Evolutionary conservation across 1,284 basidiomycete species (phyloP).

Genomic region (Leccinum huronense): DNA sequence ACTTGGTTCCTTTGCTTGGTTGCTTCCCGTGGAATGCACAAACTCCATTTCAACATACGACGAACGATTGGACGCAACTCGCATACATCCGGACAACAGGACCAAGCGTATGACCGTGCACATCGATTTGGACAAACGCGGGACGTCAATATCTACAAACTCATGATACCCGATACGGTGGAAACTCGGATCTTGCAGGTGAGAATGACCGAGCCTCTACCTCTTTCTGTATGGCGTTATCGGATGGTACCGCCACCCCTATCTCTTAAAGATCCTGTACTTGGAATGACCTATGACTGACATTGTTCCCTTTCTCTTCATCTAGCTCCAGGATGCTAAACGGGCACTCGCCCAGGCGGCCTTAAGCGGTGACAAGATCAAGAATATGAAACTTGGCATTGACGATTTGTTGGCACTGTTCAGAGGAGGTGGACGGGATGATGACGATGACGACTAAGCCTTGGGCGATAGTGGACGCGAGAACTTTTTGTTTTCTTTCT

Average conservation of each 20-base stretch:
- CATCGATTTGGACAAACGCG: slow-evolving; percentile 87
- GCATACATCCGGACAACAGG: slow-evolving; percentile 40
- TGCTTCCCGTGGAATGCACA: background rate
- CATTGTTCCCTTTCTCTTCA: background rate
- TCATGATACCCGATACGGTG: slow-evolving; percentile 85
- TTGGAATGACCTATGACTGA: slow-evolving; percentile 5
- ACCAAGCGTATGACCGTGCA: slow-evolving; percentile 93
- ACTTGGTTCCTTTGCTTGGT: background rate
- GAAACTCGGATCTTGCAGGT: slow-evolving; percentile 85
- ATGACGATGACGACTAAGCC: slow-evolving; percentile 48
- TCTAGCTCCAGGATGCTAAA: slow-evolving; percentile 82
- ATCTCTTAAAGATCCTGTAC: background rate
- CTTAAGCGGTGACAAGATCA: slow-evolving; percentile 84
- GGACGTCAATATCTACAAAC: slow-evolving; percentile 90
- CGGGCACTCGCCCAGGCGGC: slow-evolving; percentile 82
- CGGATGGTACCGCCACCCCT: background rate
- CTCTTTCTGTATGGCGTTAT: background rate
- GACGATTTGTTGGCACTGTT: slow-evolving; percentile 83
- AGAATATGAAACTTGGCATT: slow-evolving; percentile 81
- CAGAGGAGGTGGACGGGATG: slow-evolving; percentile 53
- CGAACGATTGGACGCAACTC: slow-evolving; percentile 2
- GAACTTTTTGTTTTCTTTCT: background rate
- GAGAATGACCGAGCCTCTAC: slow-evolving; percentile 3
- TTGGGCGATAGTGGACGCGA: background rate
- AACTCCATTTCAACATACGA: background rate